Base-by-base conservation (phyloP, 106 monocot species). In the Dendrobium officinale region DNA sequence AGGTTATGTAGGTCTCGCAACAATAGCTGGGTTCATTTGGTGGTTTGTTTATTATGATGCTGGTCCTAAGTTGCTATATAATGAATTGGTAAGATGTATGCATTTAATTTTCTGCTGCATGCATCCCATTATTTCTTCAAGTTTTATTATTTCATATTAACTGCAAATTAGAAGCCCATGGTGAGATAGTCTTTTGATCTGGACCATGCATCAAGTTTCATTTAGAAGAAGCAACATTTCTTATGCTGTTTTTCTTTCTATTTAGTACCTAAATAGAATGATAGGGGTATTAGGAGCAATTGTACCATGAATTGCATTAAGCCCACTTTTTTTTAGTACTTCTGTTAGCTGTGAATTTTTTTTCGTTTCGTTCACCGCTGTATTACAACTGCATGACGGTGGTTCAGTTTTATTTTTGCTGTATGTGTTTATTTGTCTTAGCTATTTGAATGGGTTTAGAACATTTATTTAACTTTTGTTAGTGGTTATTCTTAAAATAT, bases 1-100 rank as follows among this genome's bases (percentile, higher is more conserved):
- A 99, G 99, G 90, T 82, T 99, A 99, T 90, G 95, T 99, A 86
- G 99, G 99, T 81, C 88, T 99, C 82, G 95, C 95, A 77, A 99
- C 99, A 27, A 91, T 95, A 83, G 95, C 90, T 77, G 99, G 99
- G 11, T 99, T 95, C 79, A 85, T 93, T 43, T 99, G 99, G 99
- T 99, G 99, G 99, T 99, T 95, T 90, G 88, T 99, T 83, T 99
- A 91, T 86, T 93, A 89, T 77, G 93, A 95, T 43, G 79, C 77
- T 83, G 99, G 99, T 31, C 99, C 99, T 55, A 91, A 89, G 77
- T 55, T 99, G 59, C 85, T 93, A 78, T 99, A 99, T 83, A 79
- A 82, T 85, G 99, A 99, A 87, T 83, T 99, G 93, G 99, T 99
- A 87, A 89, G 78, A 55, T 77, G 29, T 78, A 22, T 43, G 19